Evolutionary conservation across 768 basidiomycete species (phyloP), one percentile per base, ranked within the genome.

Genomic region (Russula virescens): DNA sequence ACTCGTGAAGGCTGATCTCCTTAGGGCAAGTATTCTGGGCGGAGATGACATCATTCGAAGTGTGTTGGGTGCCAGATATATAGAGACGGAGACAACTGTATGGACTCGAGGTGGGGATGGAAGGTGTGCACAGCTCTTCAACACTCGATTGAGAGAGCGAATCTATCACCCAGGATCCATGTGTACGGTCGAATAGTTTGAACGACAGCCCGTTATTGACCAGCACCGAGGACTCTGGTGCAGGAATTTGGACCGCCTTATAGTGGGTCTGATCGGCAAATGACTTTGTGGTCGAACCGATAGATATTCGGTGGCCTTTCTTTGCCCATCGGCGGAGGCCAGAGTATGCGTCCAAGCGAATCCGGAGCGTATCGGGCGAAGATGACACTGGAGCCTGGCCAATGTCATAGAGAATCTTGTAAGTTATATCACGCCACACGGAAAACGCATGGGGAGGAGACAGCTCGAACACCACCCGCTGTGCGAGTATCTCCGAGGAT

Each of bases 1-100:
- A 78, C 56, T 84, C 81, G 31, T 84, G 80, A 1, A 80, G 62
- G 10, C 65, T 74, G 23, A 84, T 69, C 7, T 76, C 71, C 28
- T 54, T 54, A 4, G 76, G 77, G 58, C 81, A 82, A 10, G 71
- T 68, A 0, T 61, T 65, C 63, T 83, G 81, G 18, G 70, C 66
- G 23, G 77, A 76, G 28, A 84, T 66, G 42, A 79, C 66, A n/a
- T 70, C 66, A 52, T 84, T 84, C 1, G 79, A 70, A 0, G 76
- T 75, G 28, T 65, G 61, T 18, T 21, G 13, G 16, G 61, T 65
- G 5, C 43, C 47, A 6, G 21, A 51, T 1, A 62, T 28, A 7
- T 51, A 23, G n/a, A 2, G 45, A n/a, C 62, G 61, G 21, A 65
- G 61, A 11, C 3, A 21, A 6, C 3, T 16, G 2, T 65, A 65